Conservation (phyloP, 2,329 filamentous ascomycete genomes). For the Acephala macrosclerotiorum region DNA sequence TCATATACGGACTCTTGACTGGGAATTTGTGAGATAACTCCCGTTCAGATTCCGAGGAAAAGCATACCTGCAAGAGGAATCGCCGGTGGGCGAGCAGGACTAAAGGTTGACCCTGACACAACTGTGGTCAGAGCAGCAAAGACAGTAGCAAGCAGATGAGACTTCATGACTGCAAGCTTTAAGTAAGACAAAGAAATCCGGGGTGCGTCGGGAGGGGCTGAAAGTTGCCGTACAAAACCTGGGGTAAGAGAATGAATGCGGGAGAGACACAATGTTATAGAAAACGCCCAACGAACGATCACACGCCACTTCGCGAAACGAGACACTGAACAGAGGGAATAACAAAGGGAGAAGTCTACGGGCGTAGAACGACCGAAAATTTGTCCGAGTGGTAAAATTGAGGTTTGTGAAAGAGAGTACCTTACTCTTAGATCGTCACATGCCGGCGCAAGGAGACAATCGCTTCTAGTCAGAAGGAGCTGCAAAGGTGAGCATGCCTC, state of each 20-base stretch:
- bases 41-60: neutral
- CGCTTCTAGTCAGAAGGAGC: neutral
- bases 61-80: constrained; percentile 68
- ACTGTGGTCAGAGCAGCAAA: constrained; percentile 17
- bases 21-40: neutral
- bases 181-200: neutral
- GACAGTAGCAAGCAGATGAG: constrained; percentile 19
- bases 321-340: neutral
- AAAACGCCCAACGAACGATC: neutral
- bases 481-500: neutral
- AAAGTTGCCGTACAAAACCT: neutral
- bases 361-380: neutral
- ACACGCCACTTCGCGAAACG: neutral
- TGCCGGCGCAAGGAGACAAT: neutral
- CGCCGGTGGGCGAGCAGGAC: constrained; percentile 70
- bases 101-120: constrained; percentile 59
- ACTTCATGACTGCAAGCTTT: constrained; percentile 26
- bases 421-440: neutral
- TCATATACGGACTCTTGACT: constrained; percentile 76
- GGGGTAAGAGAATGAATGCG: neutral
- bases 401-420: neutral
- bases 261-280: neutral
- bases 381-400: neutral
- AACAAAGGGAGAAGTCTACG: neutral
- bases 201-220: neutral